Evolutionary conservation across 1,284 basidiomycete genomes (phyloP).

Genomic region (Ganoderma meredithae): DNA sequence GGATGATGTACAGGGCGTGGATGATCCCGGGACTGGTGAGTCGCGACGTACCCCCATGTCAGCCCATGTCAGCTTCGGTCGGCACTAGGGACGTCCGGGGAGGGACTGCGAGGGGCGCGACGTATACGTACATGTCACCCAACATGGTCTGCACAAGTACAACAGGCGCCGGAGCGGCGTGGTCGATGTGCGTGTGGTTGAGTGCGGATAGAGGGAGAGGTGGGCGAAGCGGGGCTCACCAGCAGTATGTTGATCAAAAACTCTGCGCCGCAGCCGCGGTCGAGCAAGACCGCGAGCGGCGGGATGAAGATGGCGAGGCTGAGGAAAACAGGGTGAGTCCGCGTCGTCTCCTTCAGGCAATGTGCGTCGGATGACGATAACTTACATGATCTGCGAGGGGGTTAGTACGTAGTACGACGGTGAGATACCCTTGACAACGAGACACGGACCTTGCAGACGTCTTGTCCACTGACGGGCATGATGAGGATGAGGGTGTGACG

Average conservation of each 20-base stretch:
- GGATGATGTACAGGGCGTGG: slow-evolving; percentile 2
- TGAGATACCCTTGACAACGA: neutral
- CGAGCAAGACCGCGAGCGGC: neutral
- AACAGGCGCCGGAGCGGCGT: neutral
- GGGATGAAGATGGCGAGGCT: slow-evolving; percentile 1
- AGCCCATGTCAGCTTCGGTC: no score
- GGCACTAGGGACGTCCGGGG: no score
- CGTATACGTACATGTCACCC: slow-evolving; percentile 1
- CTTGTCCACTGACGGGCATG: neutral
- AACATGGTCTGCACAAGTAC: neutral
- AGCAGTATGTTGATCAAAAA: neutral
- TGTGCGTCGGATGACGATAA: neutral
- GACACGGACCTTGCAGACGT: slow-evolving; percentile 2
- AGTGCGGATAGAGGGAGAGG: no score
- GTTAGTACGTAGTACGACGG: neutral
- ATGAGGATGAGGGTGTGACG: neutral
- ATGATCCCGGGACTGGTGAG: neutral
- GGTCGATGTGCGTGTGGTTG: neutral
- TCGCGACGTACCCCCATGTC: no score
- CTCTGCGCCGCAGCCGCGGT: neutral
- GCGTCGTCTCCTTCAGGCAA: neutral
- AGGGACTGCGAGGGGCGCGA: neutral
- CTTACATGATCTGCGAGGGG: neutral
- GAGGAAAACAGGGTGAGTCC: neutral
- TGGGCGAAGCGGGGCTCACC: neutral